phyloP scores from a whole-genome alignment of 345 rosid genomes.

The Linum usitatissimum region DNA sequence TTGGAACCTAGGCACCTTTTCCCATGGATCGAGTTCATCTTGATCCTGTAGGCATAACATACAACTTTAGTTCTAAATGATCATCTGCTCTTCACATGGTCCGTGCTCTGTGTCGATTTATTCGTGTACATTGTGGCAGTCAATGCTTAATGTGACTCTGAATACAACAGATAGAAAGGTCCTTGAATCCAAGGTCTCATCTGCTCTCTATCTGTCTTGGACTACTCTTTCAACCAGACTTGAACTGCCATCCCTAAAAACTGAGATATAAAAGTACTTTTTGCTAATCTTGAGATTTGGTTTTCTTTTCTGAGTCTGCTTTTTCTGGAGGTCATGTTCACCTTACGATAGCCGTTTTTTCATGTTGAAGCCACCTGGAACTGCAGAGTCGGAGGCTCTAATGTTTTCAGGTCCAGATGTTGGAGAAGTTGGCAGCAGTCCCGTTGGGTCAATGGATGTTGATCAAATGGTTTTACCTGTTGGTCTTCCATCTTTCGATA shows the following conservation, averaged over 20 bases:
- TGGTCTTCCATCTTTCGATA: conserved; percentile 73
- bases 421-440: conserved; percentile 77
- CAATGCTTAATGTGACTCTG: not conserved
- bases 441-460: conserved; percentile 63
- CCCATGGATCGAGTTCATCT: no score
- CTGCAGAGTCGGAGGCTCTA: conserved; percentile 89
- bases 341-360: conserved; percentile 20
- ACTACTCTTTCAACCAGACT: not conserved
- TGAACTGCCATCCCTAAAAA: not conserved
- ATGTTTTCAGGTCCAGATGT: conserved; percentile 69
- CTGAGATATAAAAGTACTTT: not conserved
- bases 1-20: no score
- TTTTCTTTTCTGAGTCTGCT: conserved; percentile 3
- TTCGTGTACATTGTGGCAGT: not conserved
- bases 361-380: conserved; percentile 90
- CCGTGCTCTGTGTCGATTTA: not conserved
- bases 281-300: not conserved
- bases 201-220: not conserved
- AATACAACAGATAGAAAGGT: not conserved
- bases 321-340: conserved; percentile 13
- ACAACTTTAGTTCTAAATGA: no score
- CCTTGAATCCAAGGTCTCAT: not conserved
- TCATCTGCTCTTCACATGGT: not conserved
- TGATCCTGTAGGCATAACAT: no score
- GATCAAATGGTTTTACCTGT: conserved; percentile 75